Evolutionary conservation across 495 filamentous ascomycete genomes (phyloP).

Genomic region (Lentithecium fluviatile): DNA sequence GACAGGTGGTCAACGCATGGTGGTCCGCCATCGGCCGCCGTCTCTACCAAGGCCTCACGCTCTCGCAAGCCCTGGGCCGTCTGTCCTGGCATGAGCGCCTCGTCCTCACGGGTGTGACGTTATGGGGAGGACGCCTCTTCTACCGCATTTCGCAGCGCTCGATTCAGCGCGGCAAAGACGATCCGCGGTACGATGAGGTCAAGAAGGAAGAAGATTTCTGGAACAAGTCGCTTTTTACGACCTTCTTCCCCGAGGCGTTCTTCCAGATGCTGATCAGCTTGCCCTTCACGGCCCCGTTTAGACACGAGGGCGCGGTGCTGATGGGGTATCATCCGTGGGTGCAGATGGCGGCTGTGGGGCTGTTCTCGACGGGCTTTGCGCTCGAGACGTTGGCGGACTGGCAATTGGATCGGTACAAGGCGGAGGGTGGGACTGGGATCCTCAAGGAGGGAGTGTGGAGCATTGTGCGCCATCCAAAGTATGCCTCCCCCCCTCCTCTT

Average conservation of each 20-base stretch:
- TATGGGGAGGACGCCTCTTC: slow-evolving; percentile 57
- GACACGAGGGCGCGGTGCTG: slow-evolving; percentile 35
- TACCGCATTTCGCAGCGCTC: slow-evolving; percentile 51
- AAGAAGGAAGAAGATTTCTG: slow-evolving; percentile 56
- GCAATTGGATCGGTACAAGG: slow-evolving; percentile 50
- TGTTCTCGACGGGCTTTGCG: slow-evolving; percentile 55
- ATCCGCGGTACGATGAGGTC: slow-evolving; percentile 52
- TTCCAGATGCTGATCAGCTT: slow-evolving; percentile 55
- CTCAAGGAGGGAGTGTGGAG: slow-evolving; percentile 59
- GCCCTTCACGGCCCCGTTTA: slow-evolving; percentile 56
- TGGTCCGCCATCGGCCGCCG: slow-evolving; percentile 55
- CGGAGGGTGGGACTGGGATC: slow-evolving; percentile 40
- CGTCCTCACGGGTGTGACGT: slow-evolving; percentile 52
- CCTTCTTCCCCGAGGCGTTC: slow-evolving; percentile 54
- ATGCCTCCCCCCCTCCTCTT: slow-evolving; percentile 32
- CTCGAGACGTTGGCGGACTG: slow-evolving; percentile 56
- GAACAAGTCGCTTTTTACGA: slow-evolving; percentile 50
- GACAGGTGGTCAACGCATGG: slow-evolving; percentile 58
- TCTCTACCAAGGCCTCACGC: slow-evolving; percentile 43
- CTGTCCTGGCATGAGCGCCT: slow-evolving; percentile 54
- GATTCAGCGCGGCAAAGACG: slow-evolving; percentile 51
- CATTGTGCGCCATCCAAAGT: slow-evolving; percentile 62
- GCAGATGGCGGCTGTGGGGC: slow-evolving; percentile 52
- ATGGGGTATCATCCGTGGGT: slow-evolving; percentile 37
- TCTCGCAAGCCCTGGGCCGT: slow-evolving; percentile 45